Percentiles rank a stretch among this genome's conserved stretches.
Evolutionary conservation across 768 basidiomycete genomes (phyloP).

Genomic region (Leccinellum luteum): DNA sequence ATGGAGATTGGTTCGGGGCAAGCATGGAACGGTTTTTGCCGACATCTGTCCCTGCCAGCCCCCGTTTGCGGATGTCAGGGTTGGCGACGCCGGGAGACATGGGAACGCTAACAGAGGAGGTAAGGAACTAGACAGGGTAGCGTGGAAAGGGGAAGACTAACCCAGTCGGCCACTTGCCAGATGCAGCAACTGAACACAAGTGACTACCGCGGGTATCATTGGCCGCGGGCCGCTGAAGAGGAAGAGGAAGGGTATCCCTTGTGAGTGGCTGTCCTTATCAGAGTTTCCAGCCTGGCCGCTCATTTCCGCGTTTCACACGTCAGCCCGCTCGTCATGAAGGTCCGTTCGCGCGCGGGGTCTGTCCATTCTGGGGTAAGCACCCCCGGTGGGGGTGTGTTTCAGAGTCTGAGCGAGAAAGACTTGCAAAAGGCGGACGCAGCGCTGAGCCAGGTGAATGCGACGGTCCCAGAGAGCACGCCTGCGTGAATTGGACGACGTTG

Average conservation of each 20-base stretch:
- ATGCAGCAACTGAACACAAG: constrained; percentile 89
- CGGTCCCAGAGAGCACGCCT: background rate
- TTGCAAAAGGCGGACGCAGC: constrained; percentile 86
- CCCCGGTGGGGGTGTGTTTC: constrained; percentile 77
- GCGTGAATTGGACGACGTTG: background rate
- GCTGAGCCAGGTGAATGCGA: constrained; percentile 55
- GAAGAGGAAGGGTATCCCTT: constrained; percentile 92
- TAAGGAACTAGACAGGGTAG: constrained; percentile 28
- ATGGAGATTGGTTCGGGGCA: constrained; percentile 35
- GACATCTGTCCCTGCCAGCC: constrained; percentile 83
- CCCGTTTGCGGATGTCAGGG: constrained; percentile 69
- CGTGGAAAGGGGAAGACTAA: background rate
- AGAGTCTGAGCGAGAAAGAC: constrained; percentile 85
- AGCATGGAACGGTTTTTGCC: constrained; percentile 70
- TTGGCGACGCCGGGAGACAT: constrained; percentile 91
- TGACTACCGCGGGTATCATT: constrained; percentile 67
- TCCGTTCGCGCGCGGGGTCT: constrained; percentile 78
- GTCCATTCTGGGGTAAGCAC: constrained; percentile 77
- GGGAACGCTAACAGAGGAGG: constrained; percentile 86
- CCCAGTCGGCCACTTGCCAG: constrained; percentile 32
- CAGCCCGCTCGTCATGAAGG: constrained; percentile 89
- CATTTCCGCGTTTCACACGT: constrained; percentile 2
- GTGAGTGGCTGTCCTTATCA: constrained; percentile 45
- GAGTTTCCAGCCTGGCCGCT: constrained; percentile 3
- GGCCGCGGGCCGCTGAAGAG: constrained; percentile 60